A percentile compares a stretch with the other conserved stretches of the same genome.
phyloP scores from a whole-genome alignment of 257 asterid genomes.

The Jacaranda mimosifolia region DNA sequence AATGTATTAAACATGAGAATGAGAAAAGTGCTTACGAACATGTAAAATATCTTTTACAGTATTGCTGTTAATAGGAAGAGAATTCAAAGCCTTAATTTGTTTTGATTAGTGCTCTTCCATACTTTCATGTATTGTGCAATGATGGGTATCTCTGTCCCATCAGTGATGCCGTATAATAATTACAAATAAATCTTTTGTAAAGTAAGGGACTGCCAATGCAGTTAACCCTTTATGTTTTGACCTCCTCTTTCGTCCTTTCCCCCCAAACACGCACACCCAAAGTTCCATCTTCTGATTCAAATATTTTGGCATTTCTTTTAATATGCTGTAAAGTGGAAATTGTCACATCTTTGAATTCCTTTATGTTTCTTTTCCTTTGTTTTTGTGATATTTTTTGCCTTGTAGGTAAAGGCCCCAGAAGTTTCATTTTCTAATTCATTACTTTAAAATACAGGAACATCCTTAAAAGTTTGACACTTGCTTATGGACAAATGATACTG shows the following conservation, averaged over 20 bases:
- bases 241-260: slow-evolving; percentile 12
- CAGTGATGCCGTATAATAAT: background rate
- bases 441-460: slow-evolving; percentile 71
- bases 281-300: slow-evolving; percentile 16
- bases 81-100: background rate
- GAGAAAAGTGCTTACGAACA: slow-evolving; percentile 17
- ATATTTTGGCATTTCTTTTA: slow-evolving; percentile 8
- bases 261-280: no score
- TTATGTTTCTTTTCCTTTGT: background rate
- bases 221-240: slow-evolving; percentile 26
- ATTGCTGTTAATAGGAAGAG: background rate
- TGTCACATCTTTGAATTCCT: background rate
- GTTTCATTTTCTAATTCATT: slow-evolving; percentile 29
- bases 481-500: slow-evolving; percentile 98
- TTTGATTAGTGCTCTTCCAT: slow-evolving; percentile 17
- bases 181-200: background rate
- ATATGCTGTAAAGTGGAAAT: slow-evolving; percentile 27
- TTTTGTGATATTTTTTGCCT: slow-evolving; percentile 24
- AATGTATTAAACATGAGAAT: background rate
- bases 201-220: background rate
- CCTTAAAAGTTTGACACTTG: slow-evolving; percentile 85
- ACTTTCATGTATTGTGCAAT: slow-evolving; percentile 11
- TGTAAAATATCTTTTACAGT: slow-evolving; percentile 12
- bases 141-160: background rate
- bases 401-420: slow-evolving; percentile 14